These are phyloP conservation scores for Juncus inflexus DNA, from an alignment of 176 grass and related monocot genomes.

Conservation along the genomic window DNA sequence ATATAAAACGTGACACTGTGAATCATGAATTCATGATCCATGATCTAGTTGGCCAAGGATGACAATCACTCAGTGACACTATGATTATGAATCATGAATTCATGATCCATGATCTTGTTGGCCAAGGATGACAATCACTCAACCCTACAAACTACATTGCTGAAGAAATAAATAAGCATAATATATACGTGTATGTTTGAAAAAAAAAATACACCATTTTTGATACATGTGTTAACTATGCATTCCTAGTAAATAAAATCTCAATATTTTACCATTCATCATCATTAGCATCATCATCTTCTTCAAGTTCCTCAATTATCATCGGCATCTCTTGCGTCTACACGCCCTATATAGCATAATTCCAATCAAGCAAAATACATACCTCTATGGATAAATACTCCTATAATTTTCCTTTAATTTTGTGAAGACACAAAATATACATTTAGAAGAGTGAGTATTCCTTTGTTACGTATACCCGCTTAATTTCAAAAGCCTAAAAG, in stretches of 20 bases:
- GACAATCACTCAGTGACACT: no score
- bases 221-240: neutral
- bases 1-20: no score
- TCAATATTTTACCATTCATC: neutral
- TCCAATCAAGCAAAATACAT: neutral
- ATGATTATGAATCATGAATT: no score
- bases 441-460: conserved; percentile 28
- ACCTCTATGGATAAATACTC: neutral
- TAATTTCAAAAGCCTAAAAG: conserved; percentile 43
- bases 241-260: neutral
- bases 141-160: no score
- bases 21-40: no score
- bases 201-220: no score
- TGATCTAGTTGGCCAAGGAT: no score
- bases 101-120: no score
- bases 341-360: conserved; percentile 14
- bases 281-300: conserved; percentile 50
- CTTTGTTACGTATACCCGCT: conserved; percentile 1
- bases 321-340: conserved; percentile 19
- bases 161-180: no score
- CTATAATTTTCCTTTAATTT: conserved; percentile 11
- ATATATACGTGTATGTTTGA: no score
- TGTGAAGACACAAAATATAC: conserved; percentile 36
- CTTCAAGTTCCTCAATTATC: conserved; percentile 39
- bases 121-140: no score